Evolutionary conservation across 1,284 basidiomycete species (phyloP).

Genomic region (Boletus mariae): DNA sequence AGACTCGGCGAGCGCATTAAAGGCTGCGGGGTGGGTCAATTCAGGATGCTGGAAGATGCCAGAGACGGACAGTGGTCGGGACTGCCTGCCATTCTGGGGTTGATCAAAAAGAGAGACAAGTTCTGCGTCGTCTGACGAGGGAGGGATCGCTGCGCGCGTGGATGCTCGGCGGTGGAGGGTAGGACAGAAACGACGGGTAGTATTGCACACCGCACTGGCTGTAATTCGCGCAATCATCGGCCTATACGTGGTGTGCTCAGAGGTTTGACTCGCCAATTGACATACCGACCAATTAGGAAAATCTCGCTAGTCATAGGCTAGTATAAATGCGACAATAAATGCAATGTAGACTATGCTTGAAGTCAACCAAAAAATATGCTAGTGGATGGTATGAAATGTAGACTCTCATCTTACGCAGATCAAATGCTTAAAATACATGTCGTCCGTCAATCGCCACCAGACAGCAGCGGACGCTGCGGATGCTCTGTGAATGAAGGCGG

Average conservation of each 20-base stretch:
- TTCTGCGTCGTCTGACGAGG: slow-evolving; percentile 59
- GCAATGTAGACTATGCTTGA: slow-evolving; percentile 27
- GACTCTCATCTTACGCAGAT: slow-evolving; percentile 13
- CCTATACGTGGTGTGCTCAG: not conserved
- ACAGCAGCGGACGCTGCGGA: slow-evolving; percentile 8
- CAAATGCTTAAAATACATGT: slow-evolving; percentile 5
- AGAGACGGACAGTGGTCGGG: slow-evolving; percentile 45
- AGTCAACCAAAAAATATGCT: slow-evolving; percentile 21
- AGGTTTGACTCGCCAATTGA: not conserved
- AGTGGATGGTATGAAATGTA: slow-evolving; percentile 29
- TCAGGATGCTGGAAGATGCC: slow-evolving; percentile 73
- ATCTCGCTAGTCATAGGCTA: not conserved
- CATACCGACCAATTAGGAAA: slow-evolving; percentile 20
- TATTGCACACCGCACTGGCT: slow-evolving; percentile 42
- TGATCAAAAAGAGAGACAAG: slow-evolving; percentile 71
- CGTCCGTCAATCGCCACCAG: slow-evolving; percentile 9
- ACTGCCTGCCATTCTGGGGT: slow-evolving; percentile 40
- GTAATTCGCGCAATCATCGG: slow-evolving; percentile 53
- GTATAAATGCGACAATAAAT: slow-evolving; percentile 22
- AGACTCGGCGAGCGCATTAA: slow-evolving; percentile 63
- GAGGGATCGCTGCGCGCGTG: slow-evolving; percentile 43
- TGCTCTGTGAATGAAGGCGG: slow-evolving; percentile 13
- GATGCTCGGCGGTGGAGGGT: slow-evolving; percentile 20
- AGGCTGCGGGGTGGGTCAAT: slow-evolving; percentile 58
- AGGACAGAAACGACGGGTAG: slow-evolving; percentile 39